These are phyloP conservation scores for Carpinus viminea DNA, from an alignment of 306 rosid genomes.

Conservation along the genomic window DNA sequence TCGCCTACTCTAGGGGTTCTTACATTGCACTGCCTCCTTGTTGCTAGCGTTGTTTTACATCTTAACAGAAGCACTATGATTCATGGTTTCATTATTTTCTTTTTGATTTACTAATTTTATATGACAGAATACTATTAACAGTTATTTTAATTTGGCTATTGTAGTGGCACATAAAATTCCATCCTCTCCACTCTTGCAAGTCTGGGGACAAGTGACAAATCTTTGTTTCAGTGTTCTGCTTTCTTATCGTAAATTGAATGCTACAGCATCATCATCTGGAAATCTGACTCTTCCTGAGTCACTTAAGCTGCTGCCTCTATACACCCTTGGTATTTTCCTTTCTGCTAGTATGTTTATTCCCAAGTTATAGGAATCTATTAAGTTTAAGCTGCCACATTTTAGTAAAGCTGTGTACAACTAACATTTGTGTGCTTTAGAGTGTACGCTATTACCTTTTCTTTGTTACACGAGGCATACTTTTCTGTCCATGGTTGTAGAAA, in stretches of 20 bases:
- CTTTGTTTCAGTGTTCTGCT: constrained; percentile 79
- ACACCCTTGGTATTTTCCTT: constrained; percentile 74
- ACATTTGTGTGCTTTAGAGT: neutral
- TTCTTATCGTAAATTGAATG: constrained; percentile 93
- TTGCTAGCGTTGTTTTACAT: neutral
- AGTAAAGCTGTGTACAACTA: neutral
- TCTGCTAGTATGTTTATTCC: neutral
- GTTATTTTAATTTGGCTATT: constrained; percentile 23
- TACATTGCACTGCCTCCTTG: neutral
- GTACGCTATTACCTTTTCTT: neutral
- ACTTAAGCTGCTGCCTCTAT: constrained; percentile 91
- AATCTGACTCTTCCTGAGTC: constrained; percentile 99
- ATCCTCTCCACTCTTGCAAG: constrained; percentile 66
- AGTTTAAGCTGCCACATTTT: neutral
- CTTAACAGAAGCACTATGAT: neutral
- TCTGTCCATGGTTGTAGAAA: too few relatives aligned
- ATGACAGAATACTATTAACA: constrained; percentile 15
- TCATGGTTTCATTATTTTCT: neutral
- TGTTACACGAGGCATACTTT: neutral
- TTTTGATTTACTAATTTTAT: neutral
- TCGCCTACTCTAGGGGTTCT: too few relatives aligned
- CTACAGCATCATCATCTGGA: constrained; percentile 90
- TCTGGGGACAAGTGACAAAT: constrained; percentile 81
- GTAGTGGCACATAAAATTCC: constrained; percentile 85
- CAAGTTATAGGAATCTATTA: neutral